phyloP scores from a whole-genome alignment of 805 yeast genomes.

The Cyberlindnera mississippiensis region DNA sequence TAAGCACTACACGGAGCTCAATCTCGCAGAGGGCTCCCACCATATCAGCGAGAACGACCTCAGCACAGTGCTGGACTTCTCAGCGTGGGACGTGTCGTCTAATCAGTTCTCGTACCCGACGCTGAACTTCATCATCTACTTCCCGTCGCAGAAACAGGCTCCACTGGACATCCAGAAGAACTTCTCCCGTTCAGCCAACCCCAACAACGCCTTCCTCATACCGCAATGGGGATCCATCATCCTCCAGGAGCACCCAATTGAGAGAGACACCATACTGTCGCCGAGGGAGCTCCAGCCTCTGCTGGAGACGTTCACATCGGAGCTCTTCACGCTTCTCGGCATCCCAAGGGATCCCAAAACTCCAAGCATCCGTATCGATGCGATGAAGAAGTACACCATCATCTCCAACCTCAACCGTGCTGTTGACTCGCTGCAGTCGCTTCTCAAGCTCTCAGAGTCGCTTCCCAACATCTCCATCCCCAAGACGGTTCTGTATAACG shows the following conservation, averaged over 20 bases:
- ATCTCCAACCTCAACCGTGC: conserved; percentile 57
- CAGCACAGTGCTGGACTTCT: conserved; percentile 75
- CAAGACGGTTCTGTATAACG: conserved; percentile 56
- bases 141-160: conserved; percentile 46
- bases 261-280: conserved; percentile 30
- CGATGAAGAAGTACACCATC: conserved; percentile 56
- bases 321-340: conserved; percentile 70
- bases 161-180: conserved; percentile 40
- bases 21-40: conserved; percentile 23
- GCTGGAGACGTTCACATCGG: conserved; percentile 68
- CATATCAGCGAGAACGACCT: conserved; percentile 48
- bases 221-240: conserved; percentile 83
- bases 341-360: conserved; percentile 56
- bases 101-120: conserved; percentile 57
- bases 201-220: conserved; percentile 46
- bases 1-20: conserved; percentile 50
- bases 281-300: conserved; percentile 48
- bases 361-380: conserved; percentile 60
- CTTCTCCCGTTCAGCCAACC: conserved; percentile 11
- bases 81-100: conserved; percentile 72
- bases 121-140: conserved; percentile 66
- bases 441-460: conserved; percentile 62
- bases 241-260: conserved; percentile 35
- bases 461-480: conserved; percentile 85
- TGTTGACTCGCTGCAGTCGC: conserved; percentile 66